Evolutionary conservation across 2,329 filamentous ascomycete genomes (phyloP).

Genomic region (Aspergillus alliaceus): DNA sequence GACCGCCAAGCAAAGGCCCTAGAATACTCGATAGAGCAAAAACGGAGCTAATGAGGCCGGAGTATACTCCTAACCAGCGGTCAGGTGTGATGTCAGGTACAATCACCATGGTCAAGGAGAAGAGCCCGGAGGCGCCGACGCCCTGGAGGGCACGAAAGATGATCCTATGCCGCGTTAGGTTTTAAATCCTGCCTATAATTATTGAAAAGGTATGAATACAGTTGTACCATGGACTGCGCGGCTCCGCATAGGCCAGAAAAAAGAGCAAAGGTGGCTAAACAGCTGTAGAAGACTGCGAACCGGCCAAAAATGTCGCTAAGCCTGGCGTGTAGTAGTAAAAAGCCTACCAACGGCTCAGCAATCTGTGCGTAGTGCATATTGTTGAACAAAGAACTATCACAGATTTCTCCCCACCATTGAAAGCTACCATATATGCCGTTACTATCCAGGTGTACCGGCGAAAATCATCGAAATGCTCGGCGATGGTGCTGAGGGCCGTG

Average conservation of each 20-base stretch:
- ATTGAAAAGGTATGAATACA: not conserved
- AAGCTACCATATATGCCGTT: not conserved
- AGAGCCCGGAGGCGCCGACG: conserved; percentile 11
- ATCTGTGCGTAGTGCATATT: not conserved
- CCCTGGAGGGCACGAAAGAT: conserved; percentile 14
- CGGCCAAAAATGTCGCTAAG: not conserved
- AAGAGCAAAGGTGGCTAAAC: not conserved
- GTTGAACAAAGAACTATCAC: not conserved
- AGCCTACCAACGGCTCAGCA: not conserved
- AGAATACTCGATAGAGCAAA: conserved; percentile 7
- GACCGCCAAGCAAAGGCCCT: conserved; percentile 9
- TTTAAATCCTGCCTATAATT: no score
- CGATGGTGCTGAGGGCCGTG: not conserved
- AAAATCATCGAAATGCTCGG: not conserved
- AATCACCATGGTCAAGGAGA: conserved; percentile 11
- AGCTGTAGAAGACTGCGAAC: not conserved
- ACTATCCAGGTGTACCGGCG: not conserved
- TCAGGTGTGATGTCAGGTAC: conserved; percentile 10
- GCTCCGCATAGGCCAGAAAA: not conserved
- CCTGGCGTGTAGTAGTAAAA: not conserved
- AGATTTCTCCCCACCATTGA: not conserved
- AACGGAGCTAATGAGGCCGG: not conserved
- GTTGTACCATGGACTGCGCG: not conserved
- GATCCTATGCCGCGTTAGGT: conserved; percentile 7
- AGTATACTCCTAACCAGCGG: conserved; percentile 8